Evolutionary conservation across 1,139 yeast genomes (phyloP).

Genomic region (Saccharomyces pastorianus): DNA sequence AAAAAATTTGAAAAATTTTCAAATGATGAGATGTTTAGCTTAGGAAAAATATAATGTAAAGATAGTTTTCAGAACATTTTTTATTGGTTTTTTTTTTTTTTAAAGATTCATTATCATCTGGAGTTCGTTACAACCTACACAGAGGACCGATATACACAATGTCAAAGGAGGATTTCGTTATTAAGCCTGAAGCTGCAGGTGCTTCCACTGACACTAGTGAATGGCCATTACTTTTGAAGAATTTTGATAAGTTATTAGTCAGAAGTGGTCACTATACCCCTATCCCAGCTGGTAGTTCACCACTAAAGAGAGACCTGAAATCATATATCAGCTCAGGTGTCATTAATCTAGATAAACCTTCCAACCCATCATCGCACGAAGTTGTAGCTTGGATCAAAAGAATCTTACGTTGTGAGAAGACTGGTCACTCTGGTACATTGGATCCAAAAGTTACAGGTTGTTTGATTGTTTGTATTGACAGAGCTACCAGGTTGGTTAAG

Average conservation of each 20-base stretch:
- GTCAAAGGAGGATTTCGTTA: constrained; percentile 66
- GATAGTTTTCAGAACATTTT: not conserved
- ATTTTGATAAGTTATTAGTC: constrained; percentile 87
- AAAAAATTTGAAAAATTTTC: not conserved
- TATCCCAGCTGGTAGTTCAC: constrained; percentile 90
- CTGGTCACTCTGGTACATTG: constrained; percentile 98
- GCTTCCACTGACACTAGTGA: constrained; percentile 82
- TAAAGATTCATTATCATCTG: not conserved
- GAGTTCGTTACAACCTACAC: not conserved
- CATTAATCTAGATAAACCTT: constrained; percentile 93
- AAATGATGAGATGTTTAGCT: not conserved
- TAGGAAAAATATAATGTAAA: not conserved
- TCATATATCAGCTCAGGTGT: constrained; percentile 90
- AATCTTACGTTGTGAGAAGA: constrained; percentile 88
- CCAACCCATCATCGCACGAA: constrained; percentile 96
- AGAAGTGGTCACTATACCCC: constrained; percentile 97
- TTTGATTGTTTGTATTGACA: constrained; percentile 92
- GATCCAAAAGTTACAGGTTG: constrained; percentile 99
- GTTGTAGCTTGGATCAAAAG: constrained; percentile 99
- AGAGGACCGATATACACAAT: constrained; percentile 13
- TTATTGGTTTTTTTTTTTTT: not conserved
- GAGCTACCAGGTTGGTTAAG: constrained; percentile 96
- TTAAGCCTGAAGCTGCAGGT: constrained; percentile 80
- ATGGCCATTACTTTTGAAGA: constrained; percentile 91
- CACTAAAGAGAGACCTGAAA: constrained; percentile 87